Percentiles rank a stretch among this genome's conserved stretches.
Evolutionary conservation across 495 filamentous ascomycete species (phyloP).

Genomic region (Penicillium longicatenatum): DNA sequence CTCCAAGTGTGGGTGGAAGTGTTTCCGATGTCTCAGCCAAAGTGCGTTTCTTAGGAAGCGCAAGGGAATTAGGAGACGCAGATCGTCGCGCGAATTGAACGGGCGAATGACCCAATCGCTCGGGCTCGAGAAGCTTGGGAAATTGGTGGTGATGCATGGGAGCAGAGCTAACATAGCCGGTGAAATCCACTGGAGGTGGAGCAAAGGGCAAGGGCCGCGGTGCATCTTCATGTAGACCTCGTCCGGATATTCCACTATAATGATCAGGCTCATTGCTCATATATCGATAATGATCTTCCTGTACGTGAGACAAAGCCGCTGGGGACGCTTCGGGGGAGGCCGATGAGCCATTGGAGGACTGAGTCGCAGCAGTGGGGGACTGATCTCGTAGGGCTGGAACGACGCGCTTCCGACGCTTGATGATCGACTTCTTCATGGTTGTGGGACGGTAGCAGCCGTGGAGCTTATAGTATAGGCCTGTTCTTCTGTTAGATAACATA

Average conservation of each 20-base stretch:
- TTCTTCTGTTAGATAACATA: conserved; percentile 28
- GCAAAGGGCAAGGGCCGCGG: conserved; percentile 37
- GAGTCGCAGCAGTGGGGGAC: conserved; percentile 43
- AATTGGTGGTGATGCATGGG: conserved; percentile 43
- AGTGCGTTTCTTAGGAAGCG: conserved; percentile 48
- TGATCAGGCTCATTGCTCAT: conserved; percentile 41
- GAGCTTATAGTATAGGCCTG: conserved; percentile 95
- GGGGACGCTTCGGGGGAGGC: conserved; percentile 47
- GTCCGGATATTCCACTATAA: conserved; percentile 2
- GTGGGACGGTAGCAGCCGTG: conserved; percentile 91
- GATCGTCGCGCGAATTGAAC: conserved; percentile 43
- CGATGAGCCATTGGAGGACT: conserved; percentile 49
- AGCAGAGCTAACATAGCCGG: conserved; percentile 43
- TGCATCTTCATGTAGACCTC: conserved; percentile 19
- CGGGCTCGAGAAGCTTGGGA: conserved; percentile 45
- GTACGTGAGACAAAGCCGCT: conserved; percentile 54
- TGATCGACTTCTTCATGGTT: conserved; percentile 96
- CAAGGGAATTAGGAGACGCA: conserved; percentile 39
- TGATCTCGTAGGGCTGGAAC: conserved; percentile 75
- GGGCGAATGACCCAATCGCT: conserved; percentile 36
- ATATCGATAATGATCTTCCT: conserved; percentile 59
- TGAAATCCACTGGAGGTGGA: conserved; percentile 56
- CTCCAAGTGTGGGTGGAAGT: conserved; percentile 34
- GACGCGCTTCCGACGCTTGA: conserved; percentile 94
- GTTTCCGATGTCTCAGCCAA: conserved; percentile 40